Percentiles rank a stretch among this genome's conserved stretches.
Evolutionary conservation across 179 eudicot genomes (phyloP).

Genomic region (Pouteria campechiana): DNA sequence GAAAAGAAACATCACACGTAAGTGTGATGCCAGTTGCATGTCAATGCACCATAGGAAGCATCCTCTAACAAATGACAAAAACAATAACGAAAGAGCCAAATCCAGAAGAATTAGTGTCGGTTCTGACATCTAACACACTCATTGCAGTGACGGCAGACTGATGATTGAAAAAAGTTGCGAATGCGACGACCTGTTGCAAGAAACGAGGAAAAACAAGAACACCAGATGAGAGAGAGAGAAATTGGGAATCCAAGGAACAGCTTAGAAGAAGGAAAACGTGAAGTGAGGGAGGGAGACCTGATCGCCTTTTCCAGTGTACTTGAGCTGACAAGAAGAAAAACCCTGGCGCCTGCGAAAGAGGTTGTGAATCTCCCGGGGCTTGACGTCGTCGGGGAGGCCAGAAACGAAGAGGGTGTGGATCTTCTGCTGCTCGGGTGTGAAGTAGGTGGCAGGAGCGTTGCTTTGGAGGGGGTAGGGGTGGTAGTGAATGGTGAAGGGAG

Average conservation of each 20-base stretch:
- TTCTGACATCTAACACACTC: slow-evolving; percentile 61
- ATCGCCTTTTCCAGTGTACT: slow-evolving; percentile 80
- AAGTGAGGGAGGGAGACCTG: slow-evolving; percentile 20
- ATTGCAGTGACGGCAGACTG: slow-evolving; percentile 72
- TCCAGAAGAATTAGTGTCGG: neutral
- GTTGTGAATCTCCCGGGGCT: slow-evolving; percentile 87
- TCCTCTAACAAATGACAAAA: slow-evolving; percentile 1
- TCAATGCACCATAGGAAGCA: too few species aligned
- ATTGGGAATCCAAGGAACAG: neutral
- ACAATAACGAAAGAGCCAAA: neutral
- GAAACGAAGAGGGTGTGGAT: slow-evolving; percentile 84
- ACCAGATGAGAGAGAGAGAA: neutral
- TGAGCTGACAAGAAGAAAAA: slow-evolving; percentile 76
- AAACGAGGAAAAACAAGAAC: neutral
- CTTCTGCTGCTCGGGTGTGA: too few species aligned
- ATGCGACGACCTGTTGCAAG: slow-evolving; percentile 89
- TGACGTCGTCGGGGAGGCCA: slow-evolving; percentile 85
- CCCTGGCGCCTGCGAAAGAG: slow-evolving; percentile 85
- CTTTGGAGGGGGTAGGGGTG: too few species aligned
- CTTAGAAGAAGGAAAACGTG: neutral
- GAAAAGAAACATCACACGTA: too few species aligned
- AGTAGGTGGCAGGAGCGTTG: too few species aligned
- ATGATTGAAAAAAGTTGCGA: slow-evolving; percentile 85
- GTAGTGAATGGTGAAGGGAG: too few species aligned
- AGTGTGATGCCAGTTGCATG: too few species aligned